Percentiles rank a stretch among this genome's conserved stretches.
These are phyloP conservation scores for Bipolaris cookei DNA, from an alignment of 2,329 filamentous ascomycete species.

Conservation along the genomic window DNA sequence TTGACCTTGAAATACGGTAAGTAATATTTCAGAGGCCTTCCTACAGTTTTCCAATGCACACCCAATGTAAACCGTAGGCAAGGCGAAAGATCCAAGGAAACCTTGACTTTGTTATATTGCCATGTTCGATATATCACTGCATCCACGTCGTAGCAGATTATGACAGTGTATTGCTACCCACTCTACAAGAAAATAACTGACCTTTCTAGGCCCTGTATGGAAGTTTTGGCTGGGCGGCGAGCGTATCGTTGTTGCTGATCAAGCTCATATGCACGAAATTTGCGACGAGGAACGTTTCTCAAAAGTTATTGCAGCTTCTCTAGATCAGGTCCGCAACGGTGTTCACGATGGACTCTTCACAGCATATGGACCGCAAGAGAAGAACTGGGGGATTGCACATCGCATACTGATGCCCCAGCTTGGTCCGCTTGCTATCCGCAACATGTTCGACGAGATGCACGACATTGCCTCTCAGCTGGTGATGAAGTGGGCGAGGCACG, in stretches of 20 bases:
- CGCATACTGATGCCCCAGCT: conserved; percentile 71
- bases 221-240: conserved; percentile 39
- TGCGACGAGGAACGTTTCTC: conserved; percentile 48
- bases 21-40: conserved; percentile 2
- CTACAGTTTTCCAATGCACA: background rate
- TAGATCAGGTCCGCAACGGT: conserved; percentile 46
- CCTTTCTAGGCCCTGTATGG: conserved; percentile 41
- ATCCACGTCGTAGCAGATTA: background rate
- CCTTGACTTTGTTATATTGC: background rate
- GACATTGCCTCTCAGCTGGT: conserved; percentile 70
- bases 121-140: background rate
- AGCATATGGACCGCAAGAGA: conserved; percentile 47
- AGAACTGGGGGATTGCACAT: conserved; percentile 64
- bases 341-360: conserved; percentile 53
- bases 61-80: background rate
- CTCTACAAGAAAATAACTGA: conserved; percentile 7
- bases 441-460: conserved; percentile 65
- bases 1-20: conserved; percentile 71
- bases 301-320: conserved; percentile 38
- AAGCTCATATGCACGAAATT: conserved; percentile 49
- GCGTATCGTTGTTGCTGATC: conserved; percentile 40
- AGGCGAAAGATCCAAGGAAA: background rate
- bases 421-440: conserved; percentile 69
- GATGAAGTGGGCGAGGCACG: conserved; percentile 70
- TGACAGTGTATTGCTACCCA: background rate